Percentiles rank a stretch among this genome's conserved stretches.
Conservation (phyloP, 2,329 filamentous ascomycete genomes). For the Diplodia corticola region DNA sequence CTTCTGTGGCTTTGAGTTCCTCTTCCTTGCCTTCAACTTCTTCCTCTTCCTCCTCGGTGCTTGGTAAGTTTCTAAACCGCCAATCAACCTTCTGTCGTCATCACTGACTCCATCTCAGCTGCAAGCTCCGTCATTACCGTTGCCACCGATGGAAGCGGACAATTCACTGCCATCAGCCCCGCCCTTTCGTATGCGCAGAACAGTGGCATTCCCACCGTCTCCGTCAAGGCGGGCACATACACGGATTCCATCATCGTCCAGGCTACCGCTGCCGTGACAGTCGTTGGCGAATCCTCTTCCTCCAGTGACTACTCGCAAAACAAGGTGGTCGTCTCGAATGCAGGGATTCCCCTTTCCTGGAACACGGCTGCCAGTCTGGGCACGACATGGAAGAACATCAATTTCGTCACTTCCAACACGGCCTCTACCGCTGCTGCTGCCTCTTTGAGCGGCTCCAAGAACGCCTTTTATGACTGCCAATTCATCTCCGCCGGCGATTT, state of each 20-base stretch:
- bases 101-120: neutral
- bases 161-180: conserved; percentile 49
- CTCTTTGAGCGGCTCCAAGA: conserved; percentile 41
- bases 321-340: conserved; percentile 39
- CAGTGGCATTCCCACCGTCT: conserved; percentile 46
- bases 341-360: conserved; percentile 34
- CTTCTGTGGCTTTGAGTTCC: neutral
- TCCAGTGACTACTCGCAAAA: conserved; percentile 40
- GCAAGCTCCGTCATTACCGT: conserved; percentile 43
- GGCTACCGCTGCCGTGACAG: conserved; percentile 45
- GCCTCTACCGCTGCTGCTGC: conserved; percentile 33
- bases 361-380: conserved; percentile 35
- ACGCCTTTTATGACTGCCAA: conserved; percentile 49
- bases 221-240: conserved; percentile 49
- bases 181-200: conserved; percentile 48
- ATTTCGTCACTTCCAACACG: conserved; percentile 40
- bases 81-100: neutral
- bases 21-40: neutral
- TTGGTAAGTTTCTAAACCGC: too few relatives aligned
- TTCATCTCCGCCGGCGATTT: conserved; percentile 43
- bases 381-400: conserved; percentile 43
- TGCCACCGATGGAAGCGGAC: conserved; percentile 46
- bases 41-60: neutral
- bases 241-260: conserved; percentile 45
- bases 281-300: conserved; percentile 38